Evolutionary conservation across 495 filamentous ascomycete species (phyloP).

Genomic region (Tuber indicum): DNA sequence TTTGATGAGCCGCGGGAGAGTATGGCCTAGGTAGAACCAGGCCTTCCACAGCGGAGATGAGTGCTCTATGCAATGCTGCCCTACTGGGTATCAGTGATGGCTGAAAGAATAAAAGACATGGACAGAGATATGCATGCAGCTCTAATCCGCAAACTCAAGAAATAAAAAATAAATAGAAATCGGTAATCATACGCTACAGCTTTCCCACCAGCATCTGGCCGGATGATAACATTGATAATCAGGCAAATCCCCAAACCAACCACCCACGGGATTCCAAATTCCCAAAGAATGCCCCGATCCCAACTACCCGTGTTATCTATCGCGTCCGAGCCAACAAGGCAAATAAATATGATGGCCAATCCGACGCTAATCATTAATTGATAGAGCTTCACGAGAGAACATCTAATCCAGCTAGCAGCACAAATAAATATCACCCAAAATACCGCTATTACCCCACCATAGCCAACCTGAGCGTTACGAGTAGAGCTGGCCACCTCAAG

Average conservation of each 20-base stretch:
- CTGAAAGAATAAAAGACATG: slow-evolving; percentile 7
- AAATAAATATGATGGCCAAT: slow-evolving; percentile 51
- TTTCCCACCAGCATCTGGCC: slow-evolving; percentile 53
- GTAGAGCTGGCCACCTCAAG: slow-evolving; percentile 51
- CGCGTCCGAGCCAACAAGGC: slow-evolving; percentile 47
- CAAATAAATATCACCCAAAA: slow-evolving; percentile 53
- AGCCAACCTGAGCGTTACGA: slow-evolving; percentile 45
- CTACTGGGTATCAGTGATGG: slow-evolving; percentile 32
- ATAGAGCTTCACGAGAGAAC: slow-evolving; percentile 52
- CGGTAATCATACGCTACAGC: slow-evolving; percentile 45
- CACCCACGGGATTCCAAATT: slow-evolving; percentile 55
- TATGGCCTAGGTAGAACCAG: slow-evolving; percentile 47
- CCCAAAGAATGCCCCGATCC: slow-evolving; percentile 48
- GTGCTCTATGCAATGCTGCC: slow-evolving; percentile 45
- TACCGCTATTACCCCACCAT: slow-evolving; percentile 51
- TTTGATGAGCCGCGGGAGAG: slow-evolving; percentile 42
- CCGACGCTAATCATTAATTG: slow-evolving; percentile 52
- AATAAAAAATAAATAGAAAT: slow-evolving; percentile 18
- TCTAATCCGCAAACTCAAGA: background rate
- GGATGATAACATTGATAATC: slow-evolving; percentile 46
- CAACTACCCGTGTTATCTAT: slow-evolving; percentile 23
- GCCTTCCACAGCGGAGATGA: slow-evolving; percentile 42
- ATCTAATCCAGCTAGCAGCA: slow-evolving; percentile 49
- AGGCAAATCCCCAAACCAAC: slow-evolving; percentile 51
- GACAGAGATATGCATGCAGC: background rate